These are phyloP conservation scores for Aspergillus sp. DNA, from an alignment of 2,329 filamentous ascomycete genomes.

Conservation along the genomic window DNA sequence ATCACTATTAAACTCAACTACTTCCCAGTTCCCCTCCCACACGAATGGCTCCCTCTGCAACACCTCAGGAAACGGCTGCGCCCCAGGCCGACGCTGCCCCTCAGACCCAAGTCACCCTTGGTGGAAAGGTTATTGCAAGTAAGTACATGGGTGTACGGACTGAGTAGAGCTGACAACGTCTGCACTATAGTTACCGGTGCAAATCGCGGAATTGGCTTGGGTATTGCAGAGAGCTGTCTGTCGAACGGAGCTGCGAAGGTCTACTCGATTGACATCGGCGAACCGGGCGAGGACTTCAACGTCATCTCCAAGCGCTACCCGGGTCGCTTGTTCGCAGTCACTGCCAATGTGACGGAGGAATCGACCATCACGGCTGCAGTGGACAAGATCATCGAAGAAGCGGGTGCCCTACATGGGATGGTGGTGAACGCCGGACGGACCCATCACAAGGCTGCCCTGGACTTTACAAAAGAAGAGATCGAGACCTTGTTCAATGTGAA, in stretches of 20 bases:
- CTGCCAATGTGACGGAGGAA: conserved; percentile 50
- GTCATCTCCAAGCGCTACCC: conserved; percentile 35
- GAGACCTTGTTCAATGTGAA: conserved; percentile 46
- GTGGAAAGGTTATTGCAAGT: conserved; percentile 35
- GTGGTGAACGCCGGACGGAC: conserved; percentile 53
- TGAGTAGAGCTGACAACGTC: too few species aligned
- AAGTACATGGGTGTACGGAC: conserved; percentile 7
- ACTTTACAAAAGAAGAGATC: conserved; percentile 51
- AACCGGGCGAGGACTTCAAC: conserved; percentile 18
- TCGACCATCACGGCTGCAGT: conserved; percentile 45
- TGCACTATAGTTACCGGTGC: conserved; percentile 34
- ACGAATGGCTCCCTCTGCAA: too few species aligned
- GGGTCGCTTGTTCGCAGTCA: conserved; percentile 39
- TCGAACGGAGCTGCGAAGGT: conserved; percentile 44
- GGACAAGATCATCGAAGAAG: conserved; percentile 45
- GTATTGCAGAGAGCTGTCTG: conserved; percentile 49
- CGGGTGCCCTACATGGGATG: conserved; percentile 50
- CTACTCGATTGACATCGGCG: conserved; percentile 49
- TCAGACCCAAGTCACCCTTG: conserved; percentile 29
- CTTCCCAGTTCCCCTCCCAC: too few species aligned
- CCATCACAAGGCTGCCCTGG: conserved; percentile 52
- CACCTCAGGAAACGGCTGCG: too few species aligned
- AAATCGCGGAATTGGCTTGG: conserved; percentile 45
- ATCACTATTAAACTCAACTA: too few species aligned
- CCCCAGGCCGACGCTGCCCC: too few species aligned